Evolutionary conservation across 2,329 filamentous ascomycete genomes (phyloP).

Genomic region (Penicillium sp.): DNA sequence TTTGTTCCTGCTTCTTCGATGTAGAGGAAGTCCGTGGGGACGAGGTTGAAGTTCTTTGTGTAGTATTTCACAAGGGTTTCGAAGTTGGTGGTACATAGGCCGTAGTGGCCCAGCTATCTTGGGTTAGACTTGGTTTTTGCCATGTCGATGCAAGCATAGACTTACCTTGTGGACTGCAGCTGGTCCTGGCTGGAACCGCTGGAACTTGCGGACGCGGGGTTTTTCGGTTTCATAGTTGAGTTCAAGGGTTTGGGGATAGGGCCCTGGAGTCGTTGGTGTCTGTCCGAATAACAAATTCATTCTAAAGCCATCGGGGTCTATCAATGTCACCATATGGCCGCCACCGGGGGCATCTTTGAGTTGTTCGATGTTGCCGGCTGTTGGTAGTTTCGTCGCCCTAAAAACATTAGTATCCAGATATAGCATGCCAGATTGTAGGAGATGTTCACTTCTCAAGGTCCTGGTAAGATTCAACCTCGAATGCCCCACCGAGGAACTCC

Average conservation of each 20-base stretch:
- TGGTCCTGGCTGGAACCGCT: constrained; percentile 31
- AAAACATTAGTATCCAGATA: background rate
- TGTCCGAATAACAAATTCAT: constrained; percentile 43
- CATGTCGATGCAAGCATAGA: background rate
- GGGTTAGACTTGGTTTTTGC: background rate
- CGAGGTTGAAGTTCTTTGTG: constrained; percentile 31
- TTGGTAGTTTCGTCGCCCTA: constrained; percentile 23
- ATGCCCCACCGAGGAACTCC: too few species aligned
- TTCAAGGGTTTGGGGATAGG: constrained; percentile 4
- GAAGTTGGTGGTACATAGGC: constrained; percentile 28
- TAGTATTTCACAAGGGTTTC: constrained; percentile 28
- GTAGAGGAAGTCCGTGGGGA: constrained; percentile 32
- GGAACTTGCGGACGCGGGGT: constrained; percentile 28
- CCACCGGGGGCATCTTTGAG: constrained; percentile 40
- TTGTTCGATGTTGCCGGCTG: constrained; percentile 24
- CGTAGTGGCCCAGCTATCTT: constrained; percentile 30
- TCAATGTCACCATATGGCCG: constrained; percentile 37
- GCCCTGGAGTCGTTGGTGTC: constrained; percentile 18
- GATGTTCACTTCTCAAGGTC: background rate
- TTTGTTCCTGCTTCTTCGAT: constrained; percentile 17
- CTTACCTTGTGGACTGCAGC: constrained; percentile 33
- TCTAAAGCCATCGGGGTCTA: constrained; percentile 41
- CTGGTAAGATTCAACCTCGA: too few species aligned
- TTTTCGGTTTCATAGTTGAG: constrained; percentile 28
- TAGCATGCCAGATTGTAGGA: background rate